Percentiles rank a stretch among this genome's conserved stretches.
These are phyloP conservation scores for Pseudocercospora fijiensis DNA, from an alignment of 2,329 filamentous ascomycete genomes.

Conservation along the genomic window DNA sequence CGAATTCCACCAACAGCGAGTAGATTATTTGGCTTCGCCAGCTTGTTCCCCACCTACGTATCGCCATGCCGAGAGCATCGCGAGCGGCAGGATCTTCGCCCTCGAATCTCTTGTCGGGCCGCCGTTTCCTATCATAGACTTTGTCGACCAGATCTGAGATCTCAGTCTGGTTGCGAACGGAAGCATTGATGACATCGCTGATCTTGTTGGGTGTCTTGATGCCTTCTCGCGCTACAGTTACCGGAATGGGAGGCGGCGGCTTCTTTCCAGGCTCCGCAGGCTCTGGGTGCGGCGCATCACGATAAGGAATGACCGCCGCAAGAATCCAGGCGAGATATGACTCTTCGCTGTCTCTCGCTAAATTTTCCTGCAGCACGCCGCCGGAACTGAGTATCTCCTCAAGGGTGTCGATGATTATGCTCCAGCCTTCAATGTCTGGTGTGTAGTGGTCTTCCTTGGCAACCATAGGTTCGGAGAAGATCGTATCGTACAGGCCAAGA, in stretches of 20 bases:
- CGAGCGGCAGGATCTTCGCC: slow-evolving; percentile 48
- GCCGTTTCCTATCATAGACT: slow-evolving; percentile 50
- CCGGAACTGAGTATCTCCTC: slow-evolving; percentile 48
- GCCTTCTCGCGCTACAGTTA: slow-evolving; percentile 69
- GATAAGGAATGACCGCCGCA: slow-evolving; percentile 73
- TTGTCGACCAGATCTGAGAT: slow-evolving; percentile 62
- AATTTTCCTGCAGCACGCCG: slow-evolving; percentile 22
- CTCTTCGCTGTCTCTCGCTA: slow-evolving; percentile 65
- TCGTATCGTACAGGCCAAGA: slow-evolving; percentile 66
- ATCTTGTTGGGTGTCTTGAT: slow-evolving; percentile 78
- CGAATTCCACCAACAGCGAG: slow-evolving; percentile 64
- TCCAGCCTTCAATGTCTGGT: slow-evolving; percentile 63
- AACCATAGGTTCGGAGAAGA: slow-evolving; percentile 67
- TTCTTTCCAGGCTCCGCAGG: slow-evolving; percentile 49
- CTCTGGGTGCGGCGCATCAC: slow-evolving; percentile 48
- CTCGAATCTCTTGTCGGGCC: slow-evolving; percentile 48
- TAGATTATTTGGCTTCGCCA: slow-evolving; percentile 73
- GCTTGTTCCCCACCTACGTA: slow-evolving; percentile 68
- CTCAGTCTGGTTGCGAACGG: slow-evolving; percentile 60
- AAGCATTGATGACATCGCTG: slow-evolving; percentile 64
- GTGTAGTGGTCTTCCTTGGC: slow-evolving; percentile 49
- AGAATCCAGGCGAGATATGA: slow-evolving; percentile 75
- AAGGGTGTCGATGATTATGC: slow-evolving; percentile 63
- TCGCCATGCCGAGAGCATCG: slow-evolving; percentile 70
- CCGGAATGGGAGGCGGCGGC: slow-evolving; percentile 58